These are phyloP conservation scores for Pholiota microspora DNA, from an alignment of 768 basidiomycete genomes.

Conservation along the genomic window DNA sequence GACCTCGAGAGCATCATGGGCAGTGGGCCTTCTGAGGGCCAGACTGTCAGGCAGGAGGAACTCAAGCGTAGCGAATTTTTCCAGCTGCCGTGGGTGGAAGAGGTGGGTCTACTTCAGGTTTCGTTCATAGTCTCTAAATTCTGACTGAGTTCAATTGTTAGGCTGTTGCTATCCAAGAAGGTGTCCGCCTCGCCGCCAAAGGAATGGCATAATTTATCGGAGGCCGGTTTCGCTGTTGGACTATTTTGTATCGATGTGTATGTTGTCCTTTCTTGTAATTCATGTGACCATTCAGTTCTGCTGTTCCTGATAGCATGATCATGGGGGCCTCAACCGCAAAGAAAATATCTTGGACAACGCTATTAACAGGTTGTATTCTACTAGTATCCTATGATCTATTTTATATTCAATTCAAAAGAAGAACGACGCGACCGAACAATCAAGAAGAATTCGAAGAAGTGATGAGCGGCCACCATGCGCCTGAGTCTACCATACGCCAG, in stretches of 20 bases:
- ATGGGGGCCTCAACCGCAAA: no score
- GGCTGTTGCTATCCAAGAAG: conserved; percentile 85
- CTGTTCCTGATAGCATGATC: no score
- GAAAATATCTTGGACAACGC: no score
- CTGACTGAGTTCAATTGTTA: conserved; percentile 26
- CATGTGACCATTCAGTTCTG: neutral
- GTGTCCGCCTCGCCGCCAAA: conserved; percentile 60
- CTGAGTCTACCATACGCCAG: neutral
- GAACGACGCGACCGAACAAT: no score
- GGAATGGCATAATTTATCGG: conserved; percentile 33
- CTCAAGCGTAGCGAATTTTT: conserved; percentile 89
- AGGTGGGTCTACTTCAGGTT: conserved; percentile 33
- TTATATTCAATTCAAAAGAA: no score
- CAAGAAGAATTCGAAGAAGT: no score
- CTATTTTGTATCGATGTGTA: conserved; percentile 1
- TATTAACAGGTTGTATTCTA: no score
- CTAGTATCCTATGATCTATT: no score
- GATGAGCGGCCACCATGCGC: neutral
- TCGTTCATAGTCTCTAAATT: neutral
- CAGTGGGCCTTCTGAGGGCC: conserved; percentile 77
- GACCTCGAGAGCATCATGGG: conserved; percentile 90
- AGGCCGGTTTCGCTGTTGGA: neutral
- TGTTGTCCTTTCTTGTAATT: conserved; percentile 5
- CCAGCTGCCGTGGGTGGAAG: conserved; percentile 87
- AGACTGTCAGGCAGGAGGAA: conserved; percentile 84